A percentile compares a stretch with the other conserved stretches of the same genome.
Conservation (phyloP, 345 rosid genomes). For the Arabis hirsuta region DNA sequence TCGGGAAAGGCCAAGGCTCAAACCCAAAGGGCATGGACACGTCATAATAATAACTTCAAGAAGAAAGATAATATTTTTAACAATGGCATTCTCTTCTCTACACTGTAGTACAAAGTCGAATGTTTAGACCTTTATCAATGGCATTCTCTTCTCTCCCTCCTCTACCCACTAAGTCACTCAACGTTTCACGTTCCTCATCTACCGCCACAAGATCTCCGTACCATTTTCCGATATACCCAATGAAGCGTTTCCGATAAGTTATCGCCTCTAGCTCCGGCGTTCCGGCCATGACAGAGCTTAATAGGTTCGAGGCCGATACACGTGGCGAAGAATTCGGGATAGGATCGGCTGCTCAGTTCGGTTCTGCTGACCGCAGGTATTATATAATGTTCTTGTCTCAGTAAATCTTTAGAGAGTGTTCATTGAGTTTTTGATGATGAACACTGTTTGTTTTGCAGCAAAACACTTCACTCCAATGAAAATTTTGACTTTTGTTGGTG, state of each 20-base stretch:
- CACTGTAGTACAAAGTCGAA: not conserved
- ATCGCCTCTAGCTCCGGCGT: constrained; percentile 54
- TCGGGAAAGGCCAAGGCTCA: no score
- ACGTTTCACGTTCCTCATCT: constrained; percentile 34
- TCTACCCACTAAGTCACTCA: constrained; percentile 34
- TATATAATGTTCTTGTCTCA: constrained; percentile 13
- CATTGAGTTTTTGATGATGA: not conserved
- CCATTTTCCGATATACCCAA: constrained; percentile 28
- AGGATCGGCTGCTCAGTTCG: constrained; percentile 91
- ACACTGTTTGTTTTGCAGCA: constrained; percentile 53
- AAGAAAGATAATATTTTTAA: no score
- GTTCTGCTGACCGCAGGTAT: constrained; percentile 84
- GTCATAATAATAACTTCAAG: no score
- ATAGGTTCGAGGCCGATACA: constrained; percentile 79
- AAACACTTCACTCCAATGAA: constrained; percentile 79
- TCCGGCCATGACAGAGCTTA: constrained; percentile 82
- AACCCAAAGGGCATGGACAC: no score
- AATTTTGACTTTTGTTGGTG: constrained; percentile 27
- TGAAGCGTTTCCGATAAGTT: constrained; percentile 39
- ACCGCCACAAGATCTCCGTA: constrained; percentile 21
- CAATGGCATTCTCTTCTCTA: no score
- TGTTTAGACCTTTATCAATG: constrained; percentile 30
- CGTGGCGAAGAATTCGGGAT: constrained; percentile 94
- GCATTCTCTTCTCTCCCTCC: constrained; percentile 43
- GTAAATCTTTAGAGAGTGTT: not conserved